phyloP scores from a whole-genome alignment of 116 monocot genomes.

The Dioscorea cayenensis region DNA sequence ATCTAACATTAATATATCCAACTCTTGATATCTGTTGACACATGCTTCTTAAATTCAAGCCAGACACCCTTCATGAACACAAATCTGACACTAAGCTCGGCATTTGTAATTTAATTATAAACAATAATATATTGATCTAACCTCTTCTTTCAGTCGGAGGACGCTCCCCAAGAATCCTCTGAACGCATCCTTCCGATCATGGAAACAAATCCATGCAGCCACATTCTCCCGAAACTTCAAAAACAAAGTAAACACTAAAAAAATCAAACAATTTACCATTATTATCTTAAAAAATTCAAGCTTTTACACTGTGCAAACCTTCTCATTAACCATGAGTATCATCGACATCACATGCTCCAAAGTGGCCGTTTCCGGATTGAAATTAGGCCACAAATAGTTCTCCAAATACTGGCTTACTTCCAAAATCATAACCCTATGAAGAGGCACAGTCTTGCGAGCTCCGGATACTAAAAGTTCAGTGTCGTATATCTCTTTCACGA shows the following conservation, averaged over 20 bases:
- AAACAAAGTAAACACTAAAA: conserved; percentile 1
- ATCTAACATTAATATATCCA: background rate
- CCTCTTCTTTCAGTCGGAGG: conserved; percentile 85
- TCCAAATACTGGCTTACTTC: conserved; percentile 99
- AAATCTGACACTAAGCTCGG: background rate
- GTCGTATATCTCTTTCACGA: conserved; percentile 79
- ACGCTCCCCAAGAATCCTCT: conserved; percentile 72
- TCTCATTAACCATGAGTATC: conserved; percentile 97
- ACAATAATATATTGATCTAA: conserved; percentile 1
- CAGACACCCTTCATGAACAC: background rate
- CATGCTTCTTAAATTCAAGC: background rate
- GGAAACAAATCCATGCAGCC: conserved; percentile 88
- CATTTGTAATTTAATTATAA: background rate
- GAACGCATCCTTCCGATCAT: conserved; percentile 77
- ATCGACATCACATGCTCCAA: conserved; percentile 99
- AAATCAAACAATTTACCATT: background rate
- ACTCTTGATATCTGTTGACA: background rate
- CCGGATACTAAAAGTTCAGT: conserved; percentile 63
- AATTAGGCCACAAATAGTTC: conserved; percentile 96
- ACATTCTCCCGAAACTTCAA: conserved; percentile 96
- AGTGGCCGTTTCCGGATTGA: conserved; percentile 57
- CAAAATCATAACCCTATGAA: conserved; percentile 92
- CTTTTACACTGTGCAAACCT: conserved; percentile 31
- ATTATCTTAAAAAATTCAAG: background rate
- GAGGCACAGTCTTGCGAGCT: conserved; percentile 75